Evolutionary conservation across 2,329 filamentous ascomycete genomes (phyloP), one percentile per base, ranked within the genome.

Genomic region (Pseudogymnoascus sp.): DNA sequence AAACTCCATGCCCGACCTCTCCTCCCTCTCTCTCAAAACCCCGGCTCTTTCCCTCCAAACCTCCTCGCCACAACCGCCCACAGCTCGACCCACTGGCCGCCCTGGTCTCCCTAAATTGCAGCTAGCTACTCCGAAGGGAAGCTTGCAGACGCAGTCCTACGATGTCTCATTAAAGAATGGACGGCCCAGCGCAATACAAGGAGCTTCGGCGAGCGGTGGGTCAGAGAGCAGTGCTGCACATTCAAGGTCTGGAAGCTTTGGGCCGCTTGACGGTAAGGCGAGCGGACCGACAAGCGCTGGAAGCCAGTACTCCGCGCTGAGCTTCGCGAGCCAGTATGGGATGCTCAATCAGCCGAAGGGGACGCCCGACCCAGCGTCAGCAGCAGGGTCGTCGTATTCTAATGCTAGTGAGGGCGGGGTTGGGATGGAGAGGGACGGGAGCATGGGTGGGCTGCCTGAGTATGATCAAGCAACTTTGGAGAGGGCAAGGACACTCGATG

Each of bases 121-220:
- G 70, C 82, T 97, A 18, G 90, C 90, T 14, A 97, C 93, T 1
- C 93, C 93, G 2, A 92, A 91, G 88, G 91, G 91, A 64, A 91
- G 86, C 73, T 87, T 86, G 66, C 82, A 85, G 62, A 84, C 85
- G 7, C 88, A 38, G 34, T 60, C 91, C 4, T 88, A 92, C 72
- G 89, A 82, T 74, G 68, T 79, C 75, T 68, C 81, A 69, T 49
- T 71, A 71, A 63, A 63, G 37, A 72, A 70, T 64, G 70, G 72
- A 1, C 64, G 72, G 8, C 67, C 69, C 16, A 69, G 76, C 72
- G 79, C 73, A 73, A 79, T 76, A 36, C 37, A 38, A 9, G 59
- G 75, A 79, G 68, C 74, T 82, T 90, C 89, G 23, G 88, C 88
- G 7, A 88, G 87, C 66, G 89, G 88, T 16, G 88, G 89, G 56